Conservation (phyloP, 1,284 basidiomycete genomes). For the Ceratobasidium theobromae region DNA sequence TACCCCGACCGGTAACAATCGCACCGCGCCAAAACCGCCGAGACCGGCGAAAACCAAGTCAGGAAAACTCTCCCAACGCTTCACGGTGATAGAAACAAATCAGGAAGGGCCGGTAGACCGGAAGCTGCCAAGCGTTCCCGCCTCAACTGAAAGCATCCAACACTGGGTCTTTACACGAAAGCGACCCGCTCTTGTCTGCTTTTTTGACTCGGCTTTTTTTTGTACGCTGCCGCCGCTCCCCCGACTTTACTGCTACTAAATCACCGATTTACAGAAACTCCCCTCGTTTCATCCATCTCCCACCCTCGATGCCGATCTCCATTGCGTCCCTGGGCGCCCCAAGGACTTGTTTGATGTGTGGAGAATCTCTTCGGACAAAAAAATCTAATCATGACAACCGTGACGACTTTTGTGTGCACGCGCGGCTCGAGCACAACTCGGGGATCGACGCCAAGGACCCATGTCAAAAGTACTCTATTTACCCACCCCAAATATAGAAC, state of each 20-base stretch:
- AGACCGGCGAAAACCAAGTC: too few species aligned
- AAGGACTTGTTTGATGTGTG: too few species aligned
- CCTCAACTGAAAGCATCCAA: constrained; percentile 15
- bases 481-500: too few species aligned
- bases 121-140: constrained; percentile 1
- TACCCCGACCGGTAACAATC: constrained; percentile 80
- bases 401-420: too few species aligned
- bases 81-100: constrained; percentile 96
- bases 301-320: constrained; percentile 28
- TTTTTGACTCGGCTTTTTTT: neutral
- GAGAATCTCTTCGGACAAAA: too few species aligned
- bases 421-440: too few species aligned
- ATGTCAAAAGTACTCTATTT: too few species aligned
- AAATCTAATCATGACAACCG: too few species aligned
- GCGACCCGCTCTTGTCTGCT: neutral
- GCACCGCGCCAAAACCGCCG: too few species aligned
- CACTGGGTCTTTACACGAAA: neutral
- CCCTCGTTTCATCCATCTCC: neutral
- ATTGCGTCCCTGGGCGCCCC: constrained; percentile 6
- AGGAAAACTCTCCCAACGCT: too few species aligned
- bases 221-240: too few species aligned
- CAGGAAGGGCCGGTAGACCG: constrained; percentile 48
- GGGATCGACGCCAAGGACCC: too few species aligned
- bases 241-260: neutral
- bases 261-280: constrained; percentile 4